phyloP scores from a whole-genome alignment of 495 filamentous ascomycete genomes.

The Oidiodendron maius region DNA sequence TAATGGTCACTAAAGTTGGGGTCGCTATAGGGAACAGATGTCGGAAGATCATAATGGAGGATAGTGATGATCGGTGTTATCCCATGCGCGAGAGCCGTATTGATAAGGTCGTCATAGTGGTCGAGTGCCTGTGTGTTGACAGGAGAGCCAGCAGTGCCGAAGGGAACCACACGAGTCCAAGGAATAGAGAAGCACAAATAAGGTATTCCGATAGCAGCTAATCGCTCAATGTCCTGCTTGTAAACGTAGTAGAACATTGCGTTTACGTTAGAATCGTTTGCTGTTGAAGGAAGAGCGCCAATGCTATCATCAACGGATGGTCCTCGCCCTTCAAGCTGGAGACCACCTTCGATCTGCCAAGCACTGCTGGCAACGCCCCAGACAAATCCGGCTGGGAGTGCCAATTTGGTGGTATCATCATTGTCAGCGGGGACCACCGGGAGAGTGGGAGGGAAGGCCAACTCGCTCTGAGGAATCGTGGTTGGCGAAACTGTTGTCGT shows the following conservation, averaged over 20 bases:
- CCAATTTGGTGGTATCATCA: not conserved
- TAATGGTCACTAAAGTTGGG: too few species aligned
- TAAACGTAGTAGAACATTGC: slow-evolving; percentile 42
- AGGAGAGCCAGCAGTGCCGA: slow-evolving; percentile 32
- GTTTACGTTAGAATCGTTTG: slow-evolving; percentile 34
- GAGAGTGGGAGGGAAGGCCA: slow-evolving; percentile 10
- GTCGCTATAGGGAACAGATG: too few species aligned
- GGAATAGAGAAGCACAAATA: slow-evolving; percentile 42
- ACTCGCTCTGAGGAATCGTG: slow-evolving; percentile 9
- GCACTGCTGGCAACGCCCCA: slow-evolving; percentile 23
- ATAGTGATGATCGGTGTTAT: too few species aligned
- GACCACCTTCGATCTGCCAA: slow-evolving; percentile 23
- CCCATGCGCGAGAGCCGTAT: too few species aligned
- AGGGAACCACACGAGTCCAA: slow-evolving; percentile 40
- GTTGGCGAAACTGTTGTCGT: slow-evolving; percentile 14
- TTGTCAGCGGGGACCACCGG: slow-evolving; percentile 2
- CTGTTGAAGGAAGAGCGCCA: slow-evolving; percentile 1
- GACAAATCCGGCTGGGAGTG: slow-evolving; percentile 21
- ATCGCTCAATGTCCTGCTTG: slow-evolving; percentile 42
- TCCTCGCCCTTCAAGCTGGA: slow-evolving; percentile 19
- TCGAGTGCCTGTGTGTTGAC: slow-evolving; percentile 36
- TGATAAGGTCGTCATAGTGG: too few species aligned
- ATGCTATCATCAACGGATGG: slow-evolving; percentile 32
- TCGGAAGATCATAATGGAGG: too few species aligned
- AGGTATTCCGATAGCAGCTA: slow-evolving; percentile 41